phyloP scores from a whole-genome alignment of 306 rosid species.

The Ochetophila trinervis region DNA sequence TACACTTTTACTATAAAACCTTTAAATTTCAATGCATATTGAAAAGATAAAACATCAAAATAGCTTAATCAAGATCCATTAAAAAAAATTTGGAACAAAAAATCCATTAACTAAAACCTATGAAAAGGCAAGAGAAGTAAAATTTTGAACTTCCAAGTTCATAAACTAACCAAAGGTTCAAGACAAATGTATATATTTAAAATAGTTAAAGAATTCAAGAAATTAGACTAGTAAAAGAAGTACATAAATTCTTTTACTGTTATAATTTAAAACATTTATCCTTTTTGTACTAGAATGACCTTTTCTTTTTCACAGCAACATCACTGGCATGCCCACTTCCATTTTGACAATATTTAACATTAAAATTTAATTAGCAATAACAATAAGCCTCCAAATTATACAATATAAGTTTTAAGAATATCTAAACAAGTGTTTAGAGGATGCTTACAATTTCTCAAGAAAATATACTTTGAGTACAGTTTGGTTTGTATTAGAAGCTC shows the following conservation, averaged over 20 bases:
- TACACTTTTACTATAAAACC: no score
- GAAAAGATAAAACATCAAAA: no score
- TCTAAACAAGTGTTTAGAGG: slow-evolving; percentile 14
- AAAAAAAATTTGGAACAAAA: no score
- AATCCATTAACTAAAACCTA: no score
- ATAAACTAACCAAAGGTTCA: no score
- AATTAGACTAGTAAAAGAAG: not conserved
- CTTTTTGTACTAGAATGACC: slow-evolving; percentile 73
- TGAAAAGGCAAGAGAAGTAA: no score
- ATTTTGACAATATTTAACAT: slow-evolving; percentile 43
- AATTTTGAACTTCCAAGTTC: no score
- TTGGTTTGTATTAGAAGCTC: slow-evolving; percentile 87
- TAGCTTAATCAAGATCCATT: no score
- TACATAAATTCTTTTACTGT: slow-evolving; percentile 48
- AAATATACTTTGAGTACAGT: slow-evolving; percentile 73
- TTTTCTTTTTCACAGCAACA: slow-evolving; percentile 36
- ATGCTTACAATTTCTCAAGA: slow-evolving; percentile 75
- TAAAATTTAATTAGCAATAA: slow-evolving; percentile 13
- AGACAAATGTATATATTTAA: no score
- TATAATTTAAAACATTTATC: slow-evolving; percentile 55
- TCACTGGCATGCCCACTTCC: slow-evolving; percentile 44
- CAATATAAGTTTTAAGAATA: no score
- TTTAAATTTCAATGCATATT: no score
- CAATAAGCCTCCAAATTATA: not conserved
- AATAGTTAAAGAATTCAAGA: no score